phyloP scores from a whole-genome alignment of 305 asterid genomes.

The Fraxinus albicans region DNA sequence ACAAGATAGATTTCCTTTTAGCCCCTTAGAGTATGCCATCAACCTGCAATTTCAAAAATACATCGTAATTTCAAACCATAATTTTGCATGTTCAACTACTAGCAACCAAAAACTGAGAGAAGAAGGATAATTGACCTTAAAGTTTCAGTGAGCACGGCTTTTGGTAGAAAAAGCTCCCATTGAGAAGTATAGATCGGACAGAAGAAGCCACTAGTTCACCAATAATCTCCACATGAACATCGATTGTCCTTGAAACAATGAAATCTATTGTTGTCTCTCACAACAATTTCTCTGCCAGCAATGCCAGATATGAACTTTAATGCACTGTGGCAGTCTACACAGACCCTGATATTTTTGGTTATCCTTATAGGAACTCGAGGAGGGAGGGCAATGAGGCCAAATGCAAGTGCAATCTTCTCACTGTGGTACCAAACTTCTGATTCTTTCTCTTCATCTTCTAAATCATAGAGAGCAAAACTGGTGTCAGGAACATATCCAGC shows the following conservation, averaged over 20 bases:
- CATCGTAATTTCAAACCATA: background rate
- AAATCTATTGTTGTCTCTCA: slow-evolving; percentile 71
- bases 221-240: slow-evolving; percentile 82
- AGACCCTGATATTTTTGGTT: slow-evolving; percentile 78
- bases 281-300: slow-evolving; percentile 64
- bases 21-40: background rate
- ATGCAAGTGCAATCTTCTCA: slow-evolving; percentile 90
- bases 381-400: slow-evolving; percentile 76
- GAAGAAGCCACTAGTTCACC: slow-evolving; percentile 40
- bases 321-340: slow-evolving; percentile 91
- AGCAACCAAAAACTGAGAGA: background rate
- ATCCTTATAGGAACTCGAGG: slow-evolving; percentile 74
- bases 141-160: background rate
- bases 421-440: slow-evolving; percentile 86
- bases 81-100: background rate
- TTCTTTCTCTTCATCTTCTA: slow-evolving; percentile 92
- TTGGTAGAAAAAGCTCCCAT: background rate
- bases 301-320: slow-evolving; percentile 77
- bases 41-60: background rate
- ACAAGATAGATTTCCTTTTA: background rate
- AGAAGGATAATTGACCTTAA: background rate
- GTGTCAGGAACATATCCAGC: slow-evolving; percentile 80
- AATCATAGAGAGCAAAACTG: slow-evolving; percentile 62
- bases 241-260: slow-evolving; percentile 57
- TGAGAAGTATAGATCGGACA: background rate